Evolutionary conservation across 2,329 filamentous ascomycete species (phyloP), one percentile per base, ranked within the genome.

Genomic region (Hansfordia pulvinata): DNA sequence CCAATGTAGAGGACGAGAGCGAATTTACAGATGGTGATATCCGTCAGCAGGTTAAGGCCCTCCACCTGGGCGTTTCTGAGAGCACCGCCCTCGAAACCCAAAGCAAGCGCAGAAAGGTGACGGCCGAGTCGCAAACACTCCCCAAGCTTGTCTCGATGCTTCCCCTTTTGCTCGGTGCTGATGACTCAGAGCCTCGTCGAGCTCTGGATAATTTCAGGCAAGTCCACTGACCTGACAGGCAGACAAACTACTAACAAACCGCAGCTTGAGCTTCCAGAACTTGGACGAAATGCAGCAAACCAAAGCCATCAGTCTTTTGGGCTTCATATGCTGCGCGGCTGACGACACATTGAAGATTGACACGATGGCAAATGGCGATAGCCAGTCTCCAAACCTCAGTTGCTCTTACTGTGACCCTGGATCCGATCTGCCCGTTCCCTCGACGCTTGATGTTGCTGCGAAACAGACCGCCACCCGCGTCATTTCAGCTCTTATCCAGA

Each of bases 311-410:
- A 53, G 69, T 19, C 44, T 63, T 8, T 42, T 84, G 10, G 68
- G 72, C 3, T 60, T 59, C 25, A 45, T 72, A 25, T 56, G 66
- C 11, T 81, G 76, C 43, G 64, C 63, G 10, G 53, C 58, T 10
- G 61, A 67, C 30, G 53, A 55, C 17, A 60, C 54, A 6, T 45
- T 75, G 24, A 36, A 18, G 8, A 31, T 42, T 11, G 27, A 29
- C n/a, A n/a, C n/a, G n/a, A n/a, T n/a, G n/a, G 19, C 20, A 4
- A 24, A 26, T 8, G 30, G 28, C 10, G 25, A 29, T 8, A 27
- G 30, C 10, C 30, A 26, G 7, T 11, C 19, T 4, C 24, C 26
- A 2, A 29, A 20, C 8, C 29, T 43, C 10, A 27, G 33, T 6
- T 52, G 49, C 29, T 29, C 30, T 10, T 29, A 38, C 27, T 45